A percentile compares a stretch with the other conserved stretches of the same genome.
These are phyloP conservation scores for Aristolochia fimbriata DNA, from an alignment of 164 flowering plant species.

Conservation along the genomic window DNA sequence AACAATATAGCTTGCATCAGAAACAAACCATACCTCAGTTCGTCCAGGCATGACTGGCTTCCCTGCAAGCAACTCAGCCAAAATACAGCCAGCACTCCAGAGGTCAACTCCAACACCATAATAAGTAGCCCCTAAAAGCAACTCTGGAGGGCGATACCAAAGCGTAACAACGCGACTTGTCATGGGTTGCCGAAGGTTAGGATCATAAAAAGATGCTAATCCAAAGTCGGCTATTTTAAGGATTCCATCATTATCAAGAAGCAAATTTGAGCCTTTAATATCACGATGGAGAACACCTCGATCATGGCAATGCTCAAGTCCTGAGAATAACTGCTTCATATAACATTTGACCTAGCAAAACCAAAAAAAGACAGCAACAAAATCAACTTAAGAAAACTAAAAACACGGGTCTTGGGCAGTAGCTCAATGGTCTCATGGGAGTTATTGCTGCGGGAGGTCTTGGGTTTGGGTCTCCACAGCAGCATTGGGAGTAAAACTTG, in stretches of 20 bases:
- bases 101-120: slow-evolving; percentile 87
- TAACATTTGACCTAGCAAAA: slow-evolving; percentile 68
- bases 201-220: slow-evolving; percentile 68
- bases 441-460: too few species aligned
- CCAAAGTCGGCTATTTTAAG: slow-evolving; percentile 96
- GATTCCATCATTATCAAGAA: slow-evolving; percentile 71
- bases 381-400: neutral
- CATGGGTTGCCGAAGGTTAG: slow-evolving; percentile 55
- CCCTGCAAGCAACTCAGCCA: slow-evolving; percentile 86
- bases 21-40: slow-evolving; percentile 58
- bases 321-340: slow-evolving; percentile 74
- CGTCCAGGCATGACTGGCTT: slow-evolving; percentile 90
- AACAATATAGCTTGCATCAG: neutral
- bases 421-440: too few species aligned
- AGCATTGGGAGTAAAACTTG: too few species aligned
- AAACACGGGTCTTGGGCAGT: too few species aligned
- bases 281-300: slow-evolving; percentile 82
- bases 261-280: slow-evolving; percentile 87
- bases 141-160: slow-evolving; percentile 98
- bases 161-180: slow-evolving; percentile 91
- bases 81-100: slow-evolving; percentile 98
- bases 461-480: too few species aligned
- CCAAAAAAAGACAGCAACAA: neutral
- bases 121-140: slow-evolving; percentile 78
- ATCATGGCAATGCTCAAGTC: slow-evolving; percentile 90